These are phyloP conservation scores for Podaxis carcinomalis DNA, from an alignment of 768 basidiomycete species.

Conservation along the genomic window DNA sequence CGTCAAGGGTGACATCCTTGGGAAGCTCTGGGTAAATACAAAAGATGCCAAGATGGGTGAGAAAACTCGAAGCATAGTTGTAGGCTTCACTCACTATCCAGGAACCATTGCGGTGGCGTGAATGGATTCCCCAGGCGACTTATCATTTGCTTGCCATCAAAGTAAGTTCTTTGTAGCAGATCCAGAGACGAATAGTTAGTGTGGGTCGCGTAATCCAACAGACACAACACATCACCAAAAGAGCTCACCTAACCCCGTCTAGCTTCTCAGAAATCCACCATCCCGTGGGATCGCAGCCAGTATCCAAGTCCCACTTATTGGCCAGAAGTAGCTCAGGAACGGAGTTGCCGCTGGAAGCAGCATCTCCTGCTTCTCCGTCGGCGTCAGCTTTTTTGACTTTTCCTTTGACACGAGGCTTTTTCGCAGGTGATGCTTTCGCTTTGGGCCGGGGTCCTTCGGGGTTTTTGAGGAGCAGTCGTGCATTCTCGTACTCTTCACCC, in stretches of 20 bases:
- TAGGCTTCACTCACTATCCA: constrained; percentile 39
- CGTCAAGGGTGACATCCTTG: constrained; percentile 51
- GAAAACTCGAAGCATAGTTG: not conserved
- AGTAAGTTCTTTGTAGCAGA: constrained; percentile 40
- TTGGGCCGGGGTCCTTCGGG: constrained; percentile 24
- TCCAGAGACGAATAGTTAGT: not conserved
- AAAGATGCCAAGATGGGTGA: not conserved
- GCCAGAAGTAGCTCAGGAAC: constrained; percentile 48
- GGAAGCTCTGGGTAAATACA: constrained; percentile 38
- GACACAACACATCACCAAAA: not conserved
- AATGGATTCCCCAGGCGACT: constrained; percentile 59
- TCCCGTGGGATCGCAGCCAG: constrained; percentile 47
- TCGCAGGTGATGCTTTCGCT: constrained; percentile 12
- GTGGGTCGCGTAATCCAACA: not conserved
- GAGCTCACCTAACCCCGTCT: constrained; percentile 53
- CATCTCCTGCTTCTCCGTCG: constrained; percentile 26
- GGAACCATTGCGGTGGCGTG: constrained; percentile 53
- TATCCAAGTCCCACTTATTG: constrained; percentile 53
- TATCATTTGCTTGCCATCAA: constrained; percentile 47
- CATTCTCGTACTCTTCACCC: constrained; percentile 33
- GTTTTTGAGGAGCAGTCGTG: constrained; percentile 32
- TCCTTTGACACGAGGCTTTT: constrained; percentile 20
- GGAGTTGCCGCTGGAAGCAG: constrained; percentile 23
- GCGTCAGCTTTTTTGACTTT: constrained; percentile 25
- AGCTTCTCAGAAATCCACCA: constrained; percentile 65